Conservation (phyloP, 2,329 filamentous ascomycete genomes). For the Talaromyces sp. region DNA sequence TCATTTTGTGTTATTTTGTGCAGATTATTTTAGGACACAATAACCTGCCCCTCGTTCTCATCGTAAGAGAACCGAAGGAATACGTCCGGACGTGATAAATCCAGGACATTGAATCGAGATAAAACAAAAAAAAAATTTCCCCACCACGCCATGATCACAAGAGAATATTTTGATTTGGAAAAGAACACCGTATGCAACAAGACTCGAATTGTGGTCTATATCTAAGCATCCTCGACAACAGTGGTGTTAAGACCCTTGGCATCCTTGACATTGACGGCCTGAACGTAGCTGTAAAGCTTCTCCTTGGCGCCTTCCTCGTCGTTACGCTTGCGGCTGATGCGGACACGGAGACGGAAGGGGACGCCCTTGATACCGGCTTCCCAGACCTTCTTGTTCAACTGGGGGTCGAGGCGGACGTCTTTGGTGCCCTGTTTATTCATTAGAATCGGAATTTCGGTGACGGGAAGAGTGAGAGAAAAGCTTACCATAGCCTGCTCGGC, state of each 20-base stretch:
- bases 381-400: slow-evolving; percentile 99
- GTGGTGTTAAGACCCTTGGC: slow-evolving; percentile 94
- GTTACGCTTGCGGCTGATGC: slow-evolving; percentile 99
- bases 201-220: neutral
- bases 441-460: neutral
- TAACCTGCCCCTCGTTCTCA: neutral
- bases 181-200: neutral
- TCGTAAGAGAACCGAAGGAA: neutral
- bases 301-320: slow-evolving; percentile 99
- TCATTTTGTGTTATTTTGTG: slow-evolving; percentile 1
- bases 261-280: slow-evolving; percentile 99
- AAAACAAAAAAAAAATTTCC: neutral
- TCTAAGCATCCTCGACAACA: slow-evolving; percentile 61
- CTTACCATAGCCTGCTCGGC: slow-evolving; percentile 94
- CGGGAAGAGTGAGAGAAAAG: slow-evolving; percentile 15
- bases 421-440: slow-evolving; percentile 68
- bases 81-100: neutral
- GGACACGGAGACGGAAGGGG: slow-evolving; percentile 91
- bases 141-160: neutral
- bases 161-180: neutral
- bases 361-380: slow-evolving; percentile 98
- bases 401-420: slow-evolving; percentile 96
- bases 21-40: neutral
- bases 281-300: slow-evolving; percentile 99
- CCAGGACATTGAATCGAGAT: neutral